A percentile compares a stretch with the other conserved stretches of the same genome.
phyloP scores from a whole-genome alignment of 139 green algal species.

The Chlorella sorokiniana region DNA sequence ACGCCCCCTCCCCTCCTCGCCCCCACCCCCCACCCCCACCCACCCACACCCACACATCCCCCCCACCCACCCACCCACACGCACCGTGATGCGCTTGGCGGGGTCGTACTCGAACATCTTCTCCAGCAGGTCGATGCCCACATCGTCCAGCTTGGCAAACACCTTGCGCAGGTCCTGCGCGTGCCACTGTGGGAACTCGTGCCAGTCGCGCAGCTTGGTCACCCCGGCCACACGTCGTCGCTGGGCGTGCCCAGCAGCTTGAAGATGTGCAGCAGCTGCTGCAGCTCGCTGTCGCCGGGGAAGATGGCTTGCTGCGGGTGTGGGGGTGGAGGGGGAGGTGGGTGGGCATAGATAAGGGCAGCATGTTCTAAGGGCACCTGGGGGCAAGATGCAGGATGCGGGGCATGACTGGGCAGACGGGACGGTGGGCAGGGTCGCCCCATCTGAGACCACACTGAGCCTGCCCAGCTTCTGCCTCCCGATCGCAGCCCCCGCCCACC shows the following conservation, averaged over 20 bases:
- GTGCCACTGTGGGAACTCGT: conserved; percentile 82
- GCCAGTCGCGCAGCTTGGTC: conserved; percentile 81
- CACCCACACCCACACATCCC: not conserved
- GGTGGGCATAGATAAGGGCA: not conserved
- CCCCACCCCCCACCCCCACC: too few species aligned
- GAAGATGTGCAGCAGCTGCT: conserved; percentile 93
- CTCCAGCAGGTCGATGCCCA: conserved; percentile 80
- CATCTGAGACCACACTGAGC: too few species aligned
- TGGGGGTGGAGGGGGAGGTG: not conserved
- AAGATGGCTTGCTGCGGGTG: conserved; percentile 76
- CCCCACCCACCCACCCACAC: not conserved
- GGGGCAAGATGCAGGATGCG: too few species aligned
- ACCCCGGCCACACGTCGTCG: conserved; percentile 82
- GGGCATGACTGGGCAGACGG: too few species aligned
- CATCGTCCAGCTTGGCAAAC: conserved; percentile 79
- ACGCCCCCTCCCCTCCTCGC: too few species aligned
- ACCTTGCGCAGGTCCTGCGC: conserved; percentile 66
- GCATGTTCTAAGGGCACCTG: too few species aligned
- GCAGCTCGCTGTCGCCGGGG: conserved; percentile 84
- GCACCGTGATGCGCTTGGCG: conserved; percentile 67
- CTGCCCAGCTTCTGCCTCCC: not conserved
- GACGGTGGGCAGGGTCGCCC: too few species aligned
- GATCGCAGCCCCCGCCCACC: not conserved
- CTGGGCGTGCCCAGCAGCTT: conserved; percentile 86
- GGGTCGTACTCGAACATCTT: conserved; percentile 84